Evolutionary conservation across 2,329 filamentous ascomycete genomes (phyloP), one percentile per base, ranked within the genome.

Genomic region (Hypoxylon sp.): DNA sequence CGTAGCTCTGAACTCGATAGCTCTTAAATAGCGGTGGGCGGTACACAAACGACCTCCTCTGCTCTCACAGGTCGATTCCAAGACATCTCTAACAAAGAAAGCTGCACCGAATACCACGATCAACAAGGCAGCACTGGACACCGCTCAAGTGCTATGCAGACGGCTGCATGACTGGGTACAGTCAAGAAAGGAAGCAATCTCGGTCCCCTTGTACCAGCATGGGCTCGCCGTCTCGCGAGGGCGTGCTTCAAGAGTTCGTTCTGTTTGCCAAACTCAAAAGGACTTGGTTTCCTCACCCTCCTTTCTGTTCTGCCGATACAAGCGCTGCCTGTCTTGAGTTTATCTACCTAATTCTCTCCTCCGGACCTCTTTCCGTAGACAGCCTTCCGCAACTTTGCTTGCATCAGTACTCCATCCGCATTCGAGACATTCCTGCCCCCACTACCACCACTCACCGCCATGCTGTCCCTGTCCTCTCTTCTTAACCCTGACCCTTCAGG

Each of bases 391-490:
- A 68, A 63, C 70, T 64, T 71, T 65, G 69, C 72, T 68, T 72
- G 72, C 73, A 73, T 71, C 70, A 65, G 63, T 62, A 66, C 75
- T 71, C 71, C 70, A 72, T 63, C 75, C 75, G 68, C 74, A 78
- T 84, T 75, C 74, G 66, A 79, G 75, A 77, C 76, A 78, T 73
- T 50, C 62, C 47, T 59, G 60, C 64, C 67, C 67, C 70, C 73
- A 74, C 68, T 59, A 62, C 58, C 62, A 62, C 58, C 62, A 68
- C 64, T 72, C 75, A 75, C 74, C 72, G 75, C 71, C 72, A 91
- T 91, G 89, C 76, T 89, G 64, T 87, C 89, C 49, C 82, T 91
- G 68, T 81, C 86, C 37, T 88, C 86, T 68, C 82, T 91, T 71
- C 84, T 91, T 73, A 91, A 91, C 74, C 89, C 89, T 69, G 76